Conservation (phyloP, 371 early-diverging fungal species). For the Apophysomyces ossiformis region DNA sequence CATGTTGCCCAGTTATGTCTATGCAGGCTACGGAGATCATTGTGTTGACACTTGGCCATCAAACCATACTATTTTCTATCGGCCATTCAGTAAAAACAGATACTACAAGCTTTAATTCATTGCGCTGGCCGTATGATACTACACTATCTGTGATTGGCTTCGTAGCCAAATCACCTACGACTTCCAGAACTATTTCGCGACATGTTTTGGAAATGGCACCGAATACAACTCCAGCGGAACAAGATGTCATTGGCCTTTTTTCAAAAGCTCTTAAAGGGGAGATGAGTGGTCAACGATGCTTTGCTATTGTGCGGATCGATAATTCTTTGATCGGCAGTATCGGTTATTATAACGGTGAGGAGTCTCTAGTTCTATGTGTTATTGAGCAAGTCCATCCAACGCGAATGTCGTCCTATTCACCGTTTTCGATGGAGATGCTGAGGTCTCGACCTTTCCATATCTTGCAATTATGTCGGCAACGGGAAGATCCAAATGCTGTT, state of each 20-base stretch:
- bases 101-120: conserved; percentile 8
- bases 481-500: conserved; percentile 24
- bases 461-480: conserved; percentile 33
- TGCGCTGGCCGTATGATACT: conserved; percentile 21
- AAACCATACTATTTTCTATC: conserved; percentile 30
- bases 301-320: conserved; percentile 1
- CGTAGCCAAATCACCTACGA: conserved; percentile 48
- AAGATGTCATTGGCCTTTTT: conserved; percentile 24
- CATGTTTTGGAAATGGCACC: conserved; percentile 30
- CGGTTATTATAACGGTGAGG: background rate
- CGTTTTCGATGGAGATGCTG: conserved; percentile 8
- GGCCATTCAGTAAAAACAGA: conserved; percentile 21
- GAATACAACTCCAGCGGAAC: conserved; percentile 22
- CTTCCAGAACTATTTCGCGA: conserved; percentile 52
- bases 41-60: conserved; percentile 33
- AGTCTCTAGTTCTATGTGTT: conserved; percentile 4
- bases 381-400: background rate
- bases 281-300: background rate
- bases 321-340: background rate
- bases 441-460: conserved; percentile 30
- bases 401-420: conserved; percentile 5
- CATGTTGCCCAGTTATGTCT: no score
- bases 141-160: conserved; percentile 35
- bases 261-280: conserved; percentile 16
- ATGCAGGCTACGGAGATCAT: background rate